These are phyloP conservation scores for Trichosanthes truncata DNA, from an alignment of 306 rosid genomes.

Conservation along the genomic window DNA sequence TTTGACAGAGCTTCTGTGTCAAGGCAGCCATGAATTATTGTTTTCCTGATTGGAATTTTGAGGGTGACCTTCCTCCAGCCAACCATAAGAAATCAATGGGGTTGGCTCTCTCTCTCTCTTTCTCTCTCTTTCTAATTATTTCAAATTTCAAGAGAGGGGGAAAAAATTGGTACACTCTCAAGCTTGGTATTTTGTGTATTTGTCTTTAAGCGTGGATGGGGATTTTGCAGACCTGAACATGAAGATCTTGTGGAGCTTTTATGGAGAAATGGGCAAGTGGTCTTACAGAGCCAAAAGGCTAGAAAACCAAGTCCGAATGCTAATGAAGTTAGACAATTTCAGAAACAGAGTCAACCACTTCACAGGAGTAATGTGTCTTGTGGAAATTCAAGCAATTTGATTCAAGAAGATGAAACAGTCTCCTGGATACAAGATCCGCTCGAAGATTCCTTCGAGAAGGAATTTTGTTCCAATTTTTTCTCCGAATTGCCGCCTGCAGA, in stretches of 20 bases:
- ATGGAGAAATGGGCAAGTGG: slow-evolving; percentile 85
- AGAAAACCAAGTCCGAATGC: slow-evolving; percentile 26
- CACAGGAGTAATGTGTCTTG: slow-evolving; percentile 23
- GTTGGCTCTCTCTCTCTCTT: slow-evolving; percentile 32
- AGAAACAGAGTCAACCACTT: slow-evolving; percentile 37
- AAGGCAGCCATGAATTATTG: slow-evolving; percentile 48
- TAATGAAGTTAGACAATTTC: slow-evolving; percentile 33
- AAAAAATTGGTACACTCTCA: background rate
- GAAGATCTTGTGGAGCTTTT: slow-evolving; percentile 69
- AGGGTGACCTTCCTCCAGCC: slow-evolving; percentile 30
- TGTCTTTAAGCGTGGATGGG: background rate
- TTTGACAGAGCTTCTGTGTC: slow-evolving; percentile 25
- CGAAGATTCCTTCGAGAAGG: slow-evolving; percentile 56
- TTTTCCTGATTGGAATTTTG: slow-evolving; percentile 56
- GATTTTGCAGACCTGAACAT: slow-evolving; percentile 46
- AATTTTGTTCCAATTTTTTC: slow-evolving; percentile 43
- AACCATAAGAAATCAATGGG: slow-evolving; percentile 48
- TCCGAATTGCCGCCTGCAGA: slow-evolving; percentile 44
- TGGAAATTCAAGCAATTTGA: slow-evolving; percentile 36
- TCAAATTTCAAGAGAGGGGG: background rate
- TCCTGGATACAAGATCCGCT: slow-evolving; percentile 59
- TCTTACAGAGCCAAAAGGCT: slow-evolving; percentile 50
- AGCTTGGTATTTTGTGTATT: background rate
- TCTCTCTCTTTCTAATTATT: background rate
- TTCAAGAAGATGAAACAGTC: slow-evolving; percentile 48